phyloP scores from a whole-genome alignment of 345 rosid species.

The Tarenaya hassleriana region DNA sequence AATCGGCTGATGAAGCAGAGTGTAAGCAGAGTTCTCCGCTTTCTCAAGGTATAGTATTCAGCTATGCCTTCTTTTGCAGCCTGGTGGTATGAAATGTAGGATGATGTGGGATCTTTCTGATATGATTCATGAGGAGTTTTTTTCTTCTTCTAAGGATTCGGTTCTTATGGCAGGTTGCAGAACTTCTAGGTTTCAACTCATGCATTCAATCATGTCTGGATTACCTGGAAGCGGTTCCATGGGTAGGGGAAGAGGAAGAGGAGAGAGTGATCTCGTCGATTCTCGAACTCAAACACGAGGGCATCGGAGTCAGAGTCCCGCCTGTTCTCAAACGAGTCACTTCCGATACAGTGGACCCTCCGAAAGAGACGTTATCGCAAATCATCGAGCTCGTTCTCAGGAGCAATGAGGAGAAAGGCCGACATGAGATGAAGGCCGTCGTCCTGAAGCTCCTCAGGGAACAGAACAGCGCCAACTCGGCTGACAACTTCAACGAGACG shows the following conservation, averaged over 20 bases:
- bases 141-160: background rate
- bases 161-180: slow-evolving; percentile 52
- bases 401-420: slow-evolving; percentile 87
- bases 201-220: slow-evolving; percentile 80
- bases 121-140: too few relatives aligned
- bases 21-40: slow-evolving; percentile 72
- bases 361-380: slow-evolving; percentile 65
- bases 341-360: slow-evolving; percentile 44
- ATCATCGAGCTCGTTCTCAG: slow-evolving; percentile 78
- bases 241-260: slow-evolving; percentile 95
- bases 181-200: slow-evolving; percentile 58
- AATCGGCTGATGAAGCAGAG: slow-evolving; percentile 86
- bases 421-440: slow-evolving; percentile 78
- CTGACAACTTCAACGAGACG: slow-evolving; percentile 58
- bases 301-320: slow-evolving; percentile 41
- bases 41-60: slow-evolving; percentile 98
- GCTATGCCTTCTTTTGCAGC: too few relatives aligned
- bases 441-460: slow-evolving; percentile 90
- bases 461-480: slow-evolving; percentile 46
- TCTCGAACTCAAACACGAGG: slow-evolving; percentile 60
- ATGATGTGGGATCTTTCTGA: too few relatives aligned
- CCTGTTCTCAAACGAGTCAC: slow-evolving; percentile 80
- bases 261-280: slow-evolving; percentile 80
- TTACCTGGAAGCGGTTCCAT: slow-evolving; percentile 97
- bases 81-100: too few relatives aligned